phyloP scores from a whole-genome alignment of 2,329 filamentous ascomycete genomes.

The Lasiodiplodia sp. region DNA sequence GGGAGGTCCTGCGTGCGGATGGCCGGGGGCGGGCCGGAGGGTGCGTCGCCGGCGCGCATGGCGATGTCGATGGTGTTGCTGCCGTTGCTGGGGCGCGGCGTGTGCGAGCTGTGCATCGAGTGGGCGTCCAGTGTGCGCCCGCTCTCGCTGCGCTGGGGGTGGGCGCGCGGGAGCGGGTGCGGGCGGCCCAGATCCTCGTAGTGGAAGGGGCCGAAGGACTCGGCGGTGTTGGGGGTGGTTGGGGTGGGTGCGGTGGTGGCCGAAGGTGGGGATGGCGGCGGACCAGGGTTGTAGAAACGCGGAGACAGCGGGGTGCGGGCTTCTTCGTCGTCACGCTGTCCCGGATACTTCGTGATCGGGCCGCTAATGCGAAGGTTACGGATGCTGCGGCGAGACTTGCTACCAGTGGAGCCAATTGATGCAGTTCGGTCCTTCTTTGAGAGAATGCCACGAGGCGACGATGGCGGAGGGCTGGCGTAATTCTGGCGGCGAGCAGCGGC shows the following conservation, averaged over 20 bases:
- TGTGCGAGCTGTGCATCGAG: slow-evolving; percentile 13
- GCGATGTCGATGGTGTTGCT: slow-evolving; percentile 28
- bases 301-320: slow-evolving; percentile 63
- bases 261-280: slow-evolving; percentile 56
- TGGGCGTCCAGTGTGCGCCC: slow-evolving; percentile 31
- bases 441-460: slow-evolving; percentile 46
- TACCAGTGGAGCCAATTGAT: slow-evolving; percentile 46
- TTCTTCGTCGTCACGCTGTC: slow-evolving; percentile 54
- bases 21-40: slow-evolving; percentile 17
- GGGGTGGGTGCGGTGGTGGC: slow-evolving; percentile 32
- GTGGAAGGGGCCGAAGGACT: slow-evolving; percentile 39
- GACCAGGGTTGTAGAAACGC: slow-evolving; percentile 62
- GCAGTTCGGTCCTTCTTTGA: slow-evolving; percentile 46
- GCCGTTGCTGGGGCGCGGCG: slow-evolving; percentile 21
- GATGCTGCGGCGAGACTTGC: slow-evolving; percentile 54
- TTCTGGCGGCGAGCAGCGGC: slow-evolving; percentile 17
- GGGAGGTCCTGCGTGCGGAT: slow-evolving; percentile 13
- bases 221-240: slow-evolving; percentile 42
- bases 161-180: slow-evolving; percentile 44
- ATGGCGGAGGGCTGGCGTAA: slow-evolving; percentile 11
- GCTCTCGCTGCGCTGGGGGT: slow-evolving; percentile 39
- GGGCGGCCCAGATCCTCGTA: slow-evolving; percentile 42
- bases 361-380: slow-evolving; percentile 66
- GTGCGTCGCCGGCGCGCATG: slow-evolving; percentile 17
- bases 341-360: slow-evolving; percentile 57